Base-by-base conservation (phyloP, 768 basidiomycete species). In the Phylloporus sp. region DNA sequence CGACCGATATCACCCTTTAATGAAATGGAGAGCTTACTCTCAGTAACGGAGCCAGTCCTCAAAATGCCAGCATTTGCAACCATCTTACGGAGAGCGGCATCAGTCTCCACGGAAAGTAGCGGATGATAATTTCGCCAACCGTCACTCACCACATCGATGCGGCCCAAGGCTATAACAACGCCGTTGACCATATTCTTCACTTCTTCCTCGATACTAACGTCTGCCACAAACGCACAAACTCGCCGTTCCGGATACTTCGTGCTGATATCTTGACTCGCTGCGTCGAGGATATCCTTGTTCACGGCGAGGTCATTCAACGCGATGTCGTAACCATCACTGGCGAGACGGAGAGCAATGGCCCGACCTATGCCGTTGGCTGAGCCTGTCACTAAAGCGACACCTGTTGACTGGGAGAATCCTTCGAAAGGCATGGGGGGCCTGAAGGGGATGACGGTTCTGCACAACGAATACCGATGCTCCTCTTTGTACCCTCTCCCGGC, bases 261-360 rank as follows among this genome's bases (percentile, higher is more conserved):
- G 39, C 11, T 13, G 9, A 66, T 66, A 31, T 65, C 52, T 16
- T 60, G 45, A 20, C 13, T 50, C 16, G 43, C 18, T 16, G 41
- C 34, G 9, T 60, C 60, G 0, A 71, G 62, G 1, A 46, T 38
- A 1, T 35, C 38, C n/a, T 53, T 50, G 32, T 65, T 62, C 1
- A 20, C n/a, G 2, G 56, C n/a, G 16, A 74, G 50, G 49, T 73
- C 71, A 54, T 70, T 73, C 18, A 74, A 45, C 1, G 57, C 69
- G 12, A 74, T 45, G 24, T 73, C 68, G 32, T 66, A 70, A 0
- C 73, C 73, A 23, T 73, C 70, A 6, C 48, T 54, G 1, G 72
- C 73, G 15, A 74, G 69, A 31, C 65, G 59, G 20, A 73, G 51
- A 16, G 73, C 70, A 18, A 73, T 72, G 15, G 46, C 45, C 4